phyloP scores from a whole-genome alignment of 192 early-diverging fungal genomes.

The Coemansia furcata region DNA sequence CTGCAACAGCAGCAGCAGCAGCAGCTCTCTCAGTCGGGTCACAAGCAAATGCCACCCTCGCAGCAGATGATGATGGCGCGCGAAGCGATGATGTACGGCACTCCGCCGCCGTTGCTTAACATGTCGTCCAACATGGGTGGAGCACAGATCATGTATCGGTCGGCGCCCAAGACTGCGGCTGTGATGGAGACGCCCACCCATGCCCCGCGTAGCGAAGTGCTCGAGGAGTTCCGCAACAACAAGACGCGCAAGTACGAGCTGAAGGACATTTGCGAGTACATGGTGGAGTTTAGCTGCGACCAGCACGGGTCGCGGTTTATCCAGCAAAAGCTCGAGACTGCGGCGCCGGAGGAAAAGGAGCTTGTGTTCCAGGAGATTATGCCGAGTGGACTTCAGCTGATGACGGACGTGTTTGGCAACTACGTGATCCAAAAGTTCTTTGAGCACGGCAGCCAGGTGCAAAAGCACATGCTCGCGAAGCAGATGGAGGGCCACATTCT shows the following conservation, averaged over 20 bases:
- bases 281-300: constrained; percentile 98
- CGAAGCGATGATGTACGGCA: constrained; percentile 45
- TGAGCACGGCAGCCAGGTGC: constrained; percentile 93
- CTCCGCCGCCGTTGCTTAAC: constrained; percentile 38
- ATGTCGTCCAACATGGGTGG: constrained; percentile 21
- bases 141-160: constrained; percentile 32
- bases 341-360: constrained; percentile 90
- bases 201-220: constrained; percentile 73
- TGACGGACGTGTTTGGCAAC: constrained; percentile 99
- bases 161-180: constrained; percentile 30
- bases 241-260: constrained; percentile 98
- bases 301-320: constrained; percentile 99
- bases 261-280: constrained; percentile 87
- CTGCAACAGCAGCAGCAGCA: constrained; percentile 26
- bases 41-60: constrained; percentile 17
- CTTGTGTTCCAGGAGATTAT: constrained; percentile 95
- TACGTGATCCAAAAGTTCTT: constrained; percentile 99
- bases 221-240: constrained; percentile 97
- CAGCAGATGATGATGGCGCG: constrained; percentile 31
- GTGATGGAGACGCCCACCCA: constrained; percentile 54
- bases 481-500: constrained; percentile 97
- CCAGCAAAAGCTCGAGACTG: constrained; percentile 96
- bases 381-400: constrained; percentile 86
- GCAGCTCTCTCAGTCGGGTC: neutral
- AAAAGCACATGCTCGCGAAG: constrained; percentile 88